A percentile compares a stretch with the other conserved stretches of the same genome.
These are phyloP conservation scores for Acanthamoeba sp. DNA, from an alignment of 208 protist genomes.

Conservation along the genomic window DNA sequence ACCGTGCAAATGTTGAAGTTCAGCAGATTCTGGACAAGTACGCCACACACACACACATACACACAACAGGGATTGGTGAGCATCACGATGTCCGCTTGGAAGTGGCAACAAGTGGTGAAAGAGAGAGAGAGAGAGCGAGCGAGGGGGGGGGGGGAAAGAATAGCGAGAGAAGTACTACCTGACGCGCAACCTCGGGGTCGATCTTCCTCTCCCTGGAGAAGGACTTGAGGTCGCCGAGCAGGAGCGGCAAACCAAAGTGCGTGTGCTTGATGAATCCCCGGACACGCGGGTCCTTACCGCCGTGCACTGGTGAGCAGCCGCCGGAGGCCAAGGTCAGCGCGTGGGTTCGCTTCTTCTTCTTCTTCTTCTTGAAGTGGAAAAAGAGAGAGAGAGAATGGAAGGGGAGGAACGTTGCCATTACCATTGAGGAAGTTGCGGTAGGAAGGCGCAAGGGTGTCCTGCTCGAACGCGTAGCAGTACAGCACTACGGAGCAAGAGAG, in stretches of 20 bases:
- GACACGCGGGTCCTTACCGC: constrained; percentile 14
- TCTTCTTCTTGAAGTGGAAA: no score
- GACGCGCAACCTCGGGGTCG: not conserved
- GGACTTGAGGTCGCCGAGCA: constrained; percentile 32
- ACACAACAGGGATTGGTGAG: not conserved
- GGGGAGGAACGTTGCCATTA: not conserved
- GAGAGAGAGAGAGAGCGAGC: no score
- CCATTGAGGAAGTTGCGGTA: constrained; percentile 58
- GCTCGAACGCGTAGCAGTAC: constrained; percentile 41
- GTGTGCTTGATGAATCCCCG: constrained; percentile 33
- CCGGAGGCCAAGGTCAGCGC: no score
- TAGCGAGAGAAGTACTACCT: not conserved
- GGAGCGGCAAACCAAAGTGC: constrained; percentile 19
- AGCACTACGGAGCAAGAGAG: not conserved
- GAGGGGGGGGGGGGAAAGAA: no score
- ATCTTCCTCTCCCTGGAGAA: not conserved
- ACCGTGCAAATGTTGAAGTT: constrained; percentile 38
- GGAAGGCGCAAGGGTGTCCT: constrained; percentile 41
- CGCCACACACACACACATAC: not conserved
- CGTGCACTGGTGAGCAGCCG: not conserved
- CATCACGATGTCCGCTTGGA: no score
- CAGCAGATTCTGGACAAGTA: not conserved
- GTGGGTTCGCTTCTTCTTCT: not conserved
- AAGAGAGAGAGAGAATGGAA: not conserved
- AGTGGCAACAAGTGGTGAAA: no score